Base-by-base conservation (phyloP, 2,329 filamentous ascomycete genomes). In the Incumbomyces delicatus region DNA sequence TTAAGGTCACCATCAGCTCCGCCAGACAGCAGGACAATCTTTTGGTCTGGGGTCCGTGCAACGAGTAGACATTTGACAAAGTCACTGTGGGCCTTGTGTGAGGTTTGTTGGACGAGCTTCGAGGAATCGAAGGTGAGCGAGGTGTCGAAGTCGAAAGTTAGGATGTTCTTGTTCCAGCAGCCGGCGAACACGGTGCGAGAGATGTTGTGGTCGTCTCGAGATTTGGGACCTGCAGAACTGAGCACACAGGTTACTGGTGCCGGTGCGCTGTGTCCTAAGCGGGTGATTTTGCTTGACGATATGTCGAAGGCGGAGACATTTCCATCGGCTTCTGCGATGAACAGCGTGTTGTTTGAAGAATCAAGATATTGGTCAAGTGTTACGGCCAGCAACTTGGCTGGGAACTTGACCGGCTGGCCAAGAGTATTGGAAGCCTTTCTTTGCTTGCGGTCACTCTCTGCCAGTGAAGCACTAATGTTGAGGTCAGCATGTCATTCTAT, bases 91-190 rank as follows among this genome's bases (percentile, higher is more conserved):
- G 55, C 55, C 12, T 50, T 47, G 33, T 56, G 53, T 3, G 52
- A 53, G 14, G 46, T 27, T n/a, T 50, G 47, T 22, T 43, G 44
- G 32, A 46, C 46, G 10, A 49, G 30, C 12, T 77, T 73, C 27
- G 70, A 63, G 36, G 70, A 72, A 18, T 43, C 37, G 27, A 41
- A 16, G 18, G 20, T 32, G 16, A 18, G 14, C 17, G 30, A 22
- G 31, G 11, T 31, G 8, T 27, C 22, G 16, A 78, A 78, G 57
- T 85, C 75, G 85, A 87, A 95, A 29, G 83, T 85, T 81, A 88
- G 95, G 48, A 96, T 76, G 16, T 79, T 76, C 68, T 94, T 95
- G 67, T 98, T 90, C 92, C 92, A 98, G 49, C 83, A 92, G 30
- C 89, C 90, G 18, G 87, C 87, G 63, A 87, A 95, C 10, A 95